These are phyloP conservation scores for Apiotrichum brassicae DNA, from an alignment of 1,284 basidiomycete species.

Conservation along the genomic window DNA sequence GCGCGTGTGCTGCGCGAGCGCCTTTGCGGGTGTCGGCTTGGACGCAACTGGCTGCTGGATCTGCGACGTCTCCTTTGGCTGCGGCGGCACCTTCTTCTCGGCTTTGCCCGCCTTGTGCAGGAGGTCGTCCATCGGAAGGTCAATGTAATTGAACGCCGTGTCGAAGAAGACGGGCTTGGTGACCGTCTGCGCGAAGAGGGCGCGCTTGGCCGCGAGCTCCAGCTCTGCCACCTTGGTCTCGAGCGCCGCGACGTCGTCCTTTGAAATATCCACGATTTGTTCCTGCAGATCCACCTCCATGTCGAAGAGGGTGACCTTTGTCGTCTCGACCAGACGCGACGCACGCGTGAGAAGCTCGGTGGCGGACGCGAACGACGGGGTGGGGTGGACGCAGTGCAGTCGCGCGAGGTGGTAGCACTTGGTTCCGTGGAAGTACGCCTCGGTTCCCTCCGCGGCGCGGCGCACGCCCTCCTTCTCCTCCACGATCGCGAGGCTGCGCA, in stretches of 20 bases:
- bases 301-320: slow-evolving; percentile 21
- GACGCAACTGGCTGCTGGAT: too few species aligned
- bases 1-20: slow-evolving; percentile 16
- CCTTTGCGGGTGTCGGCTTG: not conserved
- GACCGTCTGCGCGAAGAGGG: slow-evolving; percentile 72
- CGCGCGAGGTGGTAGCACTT: slow-evolving; percentile 42
- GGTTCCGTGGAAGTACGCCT: slow-evolving; percentile 66
- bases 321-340: slow-evolving; percentile 21
- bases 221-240: slow-evolving; percentile 53
- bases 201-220: slow-evolving; percentile 59
- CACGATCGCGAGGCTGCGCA: slow-evolving; percentile 72
- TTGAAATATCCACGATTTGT: slow-evolving; percentile 26
- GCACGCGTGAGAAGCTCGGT: slow-evolving; percentile 37
- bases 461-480: slow-evolving; percentile 79
- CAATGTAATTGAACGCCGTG: slow-evolving; percentile 86
- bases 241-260: slow-evolving; percentile 51
- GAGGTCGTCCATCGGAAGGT: slow-evolving; percentile 71
- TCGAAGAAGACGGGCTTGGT: slow-evolving; percentile 88
- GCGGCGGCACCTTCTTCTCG: slow-evolving; percentile 17
- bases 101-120: slow-evolving; percentile 62
- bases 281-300: slow-evolving; percentile 29
- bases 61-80: too few species aligned
- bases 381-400: slow-evolving; percentile 45
- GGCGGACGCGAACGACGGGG: slow-evolving; percentile 37
- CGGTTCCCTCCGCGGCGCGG: slow-evolving; percentile 64